phyloP scores from a whole-genome alignment of 2,329 filamentous ascomycete genomes.

The Botryotinia calthae region DNA sequence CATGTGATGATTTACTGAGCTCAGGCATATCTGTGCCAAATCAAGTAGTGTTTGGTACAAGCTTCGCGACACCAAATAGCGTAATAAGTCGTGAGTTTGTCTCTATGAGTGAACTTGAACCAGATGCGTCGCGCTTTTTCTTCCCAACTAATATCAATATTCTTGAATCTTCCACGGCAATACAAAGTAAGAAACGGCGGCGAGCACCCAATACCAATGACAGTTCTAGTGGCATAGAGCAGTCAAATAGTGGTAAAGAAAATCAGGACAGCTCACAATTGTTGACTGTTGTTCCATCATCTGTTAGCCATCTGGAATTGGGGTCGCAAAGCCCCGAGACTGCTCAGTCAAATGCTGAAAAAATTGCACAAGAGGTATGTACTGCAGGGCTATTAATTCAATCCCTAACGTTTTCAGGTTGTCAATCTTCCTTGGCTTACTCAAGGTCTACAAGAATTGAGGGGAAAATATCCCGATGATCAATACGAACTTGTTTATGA shows the following conservation, averaged over 20 bases:
- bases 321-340: not conserved
- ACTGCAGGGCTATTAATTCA: not conserved
- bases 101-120: constrained; percentile 17
- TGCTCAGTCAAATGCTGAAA: not conserved
- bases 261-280: not conserved
- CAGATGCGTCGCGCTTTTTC: constrained; percentile 2
- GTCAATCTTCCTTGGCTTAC: constrained; percentile 18
- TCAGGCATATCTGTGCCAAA: not conserved
- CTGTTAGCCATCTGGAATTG: not conserved
- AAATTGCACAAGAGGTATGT: constrained; percentile 5
- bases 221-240: not conserved
- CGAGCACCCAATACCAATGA: not conserved
- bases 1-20: constrained; percentile 12
- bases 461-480: constrained; percentile 16
- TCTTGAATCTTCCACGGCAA: constrained; percentile 2
- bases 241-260: not conserved
- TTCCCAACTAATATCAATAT: constrained; percentile 3
- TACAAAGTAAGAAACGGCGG: constrained; percentile 5
- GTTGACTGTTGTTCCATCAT: not conserved
- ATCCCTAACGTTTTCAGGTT: constrained; percentile 6
- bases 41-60: constrained; percentile 4
- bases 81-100: constrained; percentile 8
- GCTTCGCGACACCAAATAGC: not conserved
- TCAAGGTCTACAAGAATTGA: constrained; percentile 13
- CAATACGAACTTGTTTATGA: constrained; percentile 11